These are phyloP conservation scores for Ajuga chamaepitys DNA, from an alignment of 257 asterid genomes.

Conservation along the genomic window DNA sequence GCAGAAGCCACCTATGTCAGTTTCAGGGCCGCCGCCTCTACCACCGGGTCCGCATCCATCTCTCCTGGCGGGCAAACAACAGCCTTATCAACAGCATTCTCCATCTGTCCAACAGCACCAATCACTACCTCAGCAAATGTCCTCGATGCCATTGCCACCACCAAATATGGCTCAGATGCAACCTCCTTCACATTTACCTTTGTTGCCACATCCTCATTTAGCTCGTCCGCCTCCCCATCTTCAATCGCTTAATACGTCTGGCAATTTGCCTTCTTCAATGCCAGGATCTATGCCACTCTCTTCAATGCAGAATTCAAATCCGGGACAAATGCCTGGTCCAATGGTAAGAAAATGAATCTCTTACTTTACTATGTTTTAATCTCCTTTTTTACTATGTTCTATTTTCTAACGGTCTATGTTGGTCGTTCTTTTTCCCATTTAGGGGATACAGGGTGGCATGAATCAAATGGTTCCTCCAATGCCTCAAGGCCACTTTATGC, in stretches of 20 bases:
- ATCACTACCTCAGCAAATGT: conserved; percentile 49
- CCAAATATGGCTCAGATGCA: conserved; percentile 62
- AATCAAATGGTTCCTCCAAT: conserved; percentile 76
- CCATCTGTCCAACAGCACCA: conserved; percentile 63
- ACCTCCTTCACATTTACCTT: conserved; percentile 63
- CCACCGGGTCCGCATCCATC: conserved; percentile 99
- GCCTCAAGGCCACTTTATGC: conserved; percentile 83
- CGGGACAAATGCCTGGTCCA: conserved; percentile 49
- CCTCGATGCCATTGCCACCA: conserved; percentile 51
- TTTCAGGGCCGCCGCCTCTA: conserved; percentile 77
- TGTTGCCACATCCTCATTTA: conserved; percentile 73
- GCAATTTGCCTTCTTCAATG: conserved; percentile 53
- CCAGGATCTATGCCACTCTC: conserved; percentile 48
- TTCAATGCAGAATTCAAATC: conserved; percentile 47
- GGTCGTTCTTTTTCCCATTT: conserved; percentile 10
- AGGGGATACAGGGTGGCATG: conserved; percentile 74
- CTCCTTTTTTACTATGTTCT: conserved; percentile 1
- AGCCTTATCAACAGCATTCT: conserved; percentile 71
- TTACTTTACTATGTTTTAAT: background rate
- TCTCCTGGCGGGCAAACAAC: conserved; percentile 64
- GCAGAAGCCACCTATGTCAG: conserved; percentile 49
- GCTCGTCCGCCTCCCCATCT: conserved; percentile 78
- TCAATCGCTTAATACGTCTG: conserved; percentile 48
- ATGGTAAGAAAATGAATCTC: conserved; percentile 41
- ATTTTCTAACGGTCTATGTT: conserved; percentile 12